Conservation (phyloP, 257 asterid genomes). For the Salvia hispanica region DNA sequence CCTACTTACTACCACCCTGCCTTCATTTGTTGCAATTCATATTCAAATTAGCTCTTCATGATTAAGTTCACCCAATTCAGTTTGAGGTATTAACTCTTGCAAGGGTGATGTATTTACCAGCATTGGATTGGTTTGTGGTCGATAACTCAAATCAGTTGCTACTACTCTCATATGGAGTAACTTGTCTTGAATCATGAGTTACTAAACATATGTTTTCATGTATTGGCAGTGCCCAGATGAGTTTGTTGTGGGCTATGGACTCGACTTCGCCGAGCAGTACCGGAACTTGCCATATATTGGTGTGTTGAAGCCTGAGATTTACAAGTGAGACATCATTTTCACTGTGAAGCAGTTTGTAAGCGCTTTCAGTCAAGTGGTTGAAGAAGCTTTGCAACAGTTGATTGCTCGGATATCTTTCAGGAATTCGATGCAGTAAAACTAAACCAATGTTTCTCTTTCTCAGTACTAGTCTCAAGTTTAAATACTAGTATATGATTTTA, state of each 20-base stretch:
- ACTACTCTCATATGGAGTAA: neutral
- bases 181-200: neutral
- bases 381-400: slow-evolving; percentile 7
- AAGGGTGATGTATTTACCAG: too few species aligned
- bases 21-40: slow-evolving; percentile 5
- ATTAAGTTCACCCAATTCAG: neutral
- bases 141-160: neutral
- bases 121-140: neutral
- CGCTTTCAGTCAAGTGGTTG: neutral
- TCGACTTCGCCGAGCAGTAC: slow-evolving; percentile 79
- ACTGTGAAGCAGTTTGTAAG: neutral
- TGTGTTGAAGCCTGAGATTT: slow-evolving; percentile 75
- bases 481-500: neutral
- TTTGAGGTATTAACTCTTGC: neutral
- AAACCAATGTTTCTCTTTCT: neutral
- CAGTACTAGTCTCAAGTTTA: neutral
- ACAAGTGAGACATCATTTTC: slow-evolving; percentile 37
- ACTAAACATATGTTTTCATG: neutral
- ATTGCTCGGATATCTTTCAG: neutral
- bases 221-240: slow-evolving; percentile 74
- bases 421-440: neutral
- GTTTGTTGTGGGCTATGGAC: slow-evolving; percentile 92
- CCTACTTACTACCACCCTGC: neutral
- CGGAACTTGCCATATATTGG: slow-evolving; percentile 90
- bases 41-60: neutral